These are phyloP conservation scores for Gastrolobium villosum DNA, from an alignment of 306 rosid species.

Conservation along the genomic window DNA sequence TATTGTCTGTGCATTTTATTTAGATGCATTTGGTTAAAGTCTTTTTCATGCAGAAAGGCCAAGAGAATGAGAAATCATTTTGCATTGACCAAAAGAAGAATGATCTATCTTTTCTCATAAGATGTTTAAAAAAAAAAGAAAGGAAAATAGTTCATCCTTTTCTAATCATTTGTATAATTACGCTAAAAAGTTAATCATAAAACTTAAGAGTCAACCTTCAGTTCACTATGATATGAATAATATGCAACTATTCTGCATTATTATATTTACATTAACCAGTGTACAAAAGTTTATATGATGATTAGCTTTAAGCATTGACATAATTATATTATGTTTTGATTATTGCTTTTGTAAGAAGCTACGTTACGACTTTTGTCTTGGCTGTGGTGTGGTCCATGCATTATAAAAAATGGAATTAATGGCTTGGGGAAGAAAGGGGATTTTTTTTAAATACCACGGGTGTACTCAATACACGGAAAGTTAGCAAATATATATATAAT, in stretches of 20 bases:
- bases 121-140: neutral
- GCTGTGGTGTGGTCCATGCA: constrained; percentile 4
- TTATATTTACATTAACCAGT: neutral
- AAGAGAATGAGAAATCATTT: constrained; percentile 11
- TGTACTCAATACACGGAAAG: no score
- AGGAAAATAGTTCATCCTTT: constrained; percentile 21
- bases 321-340: constrained; percentile 5
- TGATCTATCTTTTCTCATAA: constrained; percentile 22
- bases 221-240: neutral
- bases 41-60: constrained; percentile 20
- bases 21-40: constrained; percentile 13
- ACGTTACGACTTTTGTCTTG: constrained; percentile 1
- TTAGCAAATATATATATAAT: no score
- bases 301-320: constrained; percentile 33
- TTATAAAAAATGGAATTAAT: neutral
- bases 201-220: neutral
- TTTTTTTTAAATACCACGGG: no score
- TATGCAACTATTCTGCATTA: neutral
- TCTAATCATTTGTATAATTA: neutral
- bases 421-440: neutral
- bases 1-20: neutral
- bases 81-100: neutral
- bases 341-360: neutral
- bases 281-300: constrained; percentile 21
- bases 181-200: constrained; percentile 4